Evolutionary conservation across 768 basidiomycete genomes (phyloP), one percentile per base, ranked within the genome.

Genomic region (Fomitopsis serialis): DNA sequence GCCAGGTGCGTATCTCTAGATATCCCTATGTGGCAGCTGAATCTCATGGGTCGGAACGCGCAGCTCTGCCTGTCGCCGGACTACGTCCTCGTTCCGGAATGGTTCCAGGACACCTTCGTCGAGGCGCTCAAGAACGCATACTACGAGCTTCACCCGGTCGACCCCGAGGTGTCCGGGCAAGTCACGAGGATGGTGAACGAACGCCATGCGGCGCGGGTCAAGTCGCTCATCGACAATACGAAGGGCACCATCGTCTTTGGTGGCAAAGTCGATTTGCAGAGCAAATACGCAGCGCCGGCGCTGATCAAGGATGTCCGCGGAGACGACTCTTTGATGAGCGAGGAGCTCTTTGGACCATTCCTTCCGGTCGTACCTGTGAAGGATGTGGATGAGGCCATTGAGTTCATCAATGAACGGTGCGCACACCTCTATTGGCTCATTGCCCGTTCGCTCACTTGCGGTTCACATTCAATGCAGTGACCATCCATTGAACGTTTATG

Each of bases 341-440:
- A 88, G 88, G 92, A 94, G 62, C 75, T 93, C 40, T 93, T 95
- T 59, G 92, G 92, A 0, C 92, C 92, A 7, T 58, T 95, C 10
- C 70, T 95, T 22, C 85, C 89, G 2, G 74, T 95, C 36, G 70
- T 94, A 1, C 78, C 84, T 0, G 82, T 92, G 21, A 78, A 84
- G n/a, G 65, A 78, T 51, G 50, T 89, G 8, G 87, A 91, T 32
- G 84, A 80, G 37, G 91, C 84, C 4, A 82, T 92, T 53, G 75
- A 78, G 10, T 83, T 82, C 53, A 77, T 92, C 52, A 85, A 85
- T 58, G 67, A 68, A 17, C 74, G 74, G 87, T 82, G 48, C 21
- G 74, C 68, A 19, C 43, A 36, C 13, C 32, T 23, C 12, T 42
- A 4, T 2, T 1, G 15, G 29, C 22, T 10, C 52, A 1, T 32